Evolutionary conservation across 345 rosid species (phyloP), one percentile per base, ranked within the genome.

Genomic region (Anastatica hierochuntica): DNA sequence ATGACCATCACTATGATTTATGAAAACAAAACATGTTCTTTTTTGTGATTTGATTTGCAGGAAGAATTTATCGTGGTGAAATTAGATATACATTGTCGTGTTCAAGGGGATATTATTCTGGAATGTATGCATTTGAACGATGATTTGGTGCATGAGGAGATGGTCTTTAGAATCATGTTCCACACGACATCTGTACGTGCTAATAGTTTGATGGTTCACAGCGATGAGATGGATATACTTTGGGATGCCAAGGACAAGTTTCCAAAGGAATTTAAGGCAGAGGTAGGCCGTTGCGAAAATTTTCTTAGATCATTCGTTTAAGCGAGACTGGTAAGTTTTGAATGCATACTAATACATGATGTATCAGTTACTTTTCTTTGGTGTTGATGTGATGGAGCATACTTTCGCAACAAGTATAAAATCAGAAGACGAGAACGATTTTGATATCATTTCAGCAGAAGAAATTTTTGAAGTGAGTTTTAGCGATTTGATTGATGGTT

Each of bases 381-480:
- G 79, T 71, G 82, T 79, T 59, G 83, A 81, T 78, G 77, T 83
- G 52, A 68, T 67, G 63, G 70, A 81, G 56, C 77, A 90, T 69
- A 35, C 64, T 68, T 67, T 79, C 66, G 66, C 81, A 59, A 66
- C 77, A 68, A 70, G 66, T 21, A 36, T 73, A n/a, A 40, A 57
- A 45, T 36, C 53, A 43, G 98, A 85, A 47, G 94, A 85, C 59
- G 81, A 68, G 36, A 76, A 58, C 38, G 97, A 88, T 43, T 35
- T 60, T 1, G 98, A 78, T 41, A 58, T 65, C 60, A 71, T 80
- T 72, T 80, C 98, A 40, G 94, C 97, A 12, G 98, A 92, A 62
- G 98, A 92, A 43, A 85, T 88, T 75, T 92, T 77, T 67, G 98
- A 92, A 81, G 98, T 82, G 43, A 83, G 88, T 33, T 92, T 92